Evolutionary conservation across 108 stramenopile genomes (phyloP), one percentile per base, ranked within the genome.

Genomic region (Halocafeteria seosinensis): DNA sequence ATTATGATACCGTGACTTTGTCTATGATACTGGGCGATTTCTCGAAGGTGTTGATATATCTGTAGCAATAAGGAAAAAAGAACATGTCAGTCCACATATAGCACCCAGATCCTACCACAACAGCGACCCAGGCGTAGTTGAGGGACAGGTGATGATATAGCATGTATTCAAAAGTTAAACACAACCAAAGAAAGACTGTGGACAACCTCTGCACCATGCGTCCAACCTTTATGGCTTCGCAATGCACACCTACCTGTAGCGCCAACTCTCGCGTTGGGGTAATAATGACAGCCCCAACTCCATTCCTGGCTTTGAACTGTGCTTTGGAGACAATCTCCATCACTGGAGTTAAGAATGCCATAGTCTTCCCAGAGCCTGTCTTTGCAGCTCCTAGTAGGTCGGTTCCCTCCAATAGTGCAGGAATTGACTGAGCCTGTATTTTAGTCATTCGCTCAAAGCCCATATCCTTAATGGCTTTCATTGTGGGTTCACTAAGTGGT

Each of bases 1-100:
- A 96, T 96, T 32, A 99, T 82, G 27, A 99, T 81, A 33, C 97
- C 94, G 72, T 93, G 91, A n/a, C 91, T 93, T 62, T 92, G 91
- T 37, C 61, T 65, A 47, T 87, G 84, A 9, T 84, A 75, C 8
- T 85, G 84, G 35, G 64, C 67, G 13, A 98, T 57, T 62, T 99
- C 94, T 33, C 92, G 88, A 37, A 88, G 79, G n/a, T 94, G 93
- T 6, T 93, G 92, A 71, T 95, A 99, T 68, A 89, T 99, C 76
- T 99, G 94, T 13, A n/a, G n/a, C n/a, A n/a, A n/a, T n/a, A n/a
- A n/a, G n/a, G n/a, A 47, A 47, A 47, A 47, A 21, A 47, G 42
- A 21, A 47, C 21, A 47, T 21, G 42, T 47, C 21, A 47, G 42
- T 47, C 42, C 42, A 21, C 21, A 47, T 47, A n/a, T n/a, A n/a